phyloP scores from a whole-genome alignment of 2,329 filamentous ascomycete genomes.

The Thermoascus crustaceus region DNA sequence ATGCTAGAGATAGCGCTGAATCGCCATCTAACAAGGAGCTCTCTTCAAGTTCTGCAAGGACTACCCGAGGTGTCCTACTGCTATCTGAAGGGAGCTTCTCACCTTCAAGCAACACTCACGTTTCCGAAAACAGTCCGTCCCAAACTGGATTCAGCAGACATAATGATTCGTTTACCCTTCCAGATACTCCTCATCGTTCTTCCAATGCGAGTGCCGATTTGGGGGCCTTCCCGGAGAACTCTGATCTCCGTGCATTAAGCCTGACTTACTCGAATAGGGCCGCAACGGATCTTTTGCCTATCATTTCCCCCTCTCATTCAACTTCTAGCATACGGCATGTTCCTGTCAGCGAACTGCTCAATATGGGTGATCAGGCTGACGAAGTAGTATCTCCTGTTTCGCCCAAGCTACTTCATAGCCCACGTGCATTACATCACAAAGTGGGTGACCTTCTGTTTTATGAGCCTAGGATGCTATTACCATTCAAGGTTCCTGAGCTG shows the following conservation, averaged over 20 bases:
- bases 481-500: slow-evolving; percentile 2
- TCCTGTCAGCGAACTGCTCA: background rate
- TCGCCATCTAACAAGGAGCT: background rate
- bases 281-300: background rate
- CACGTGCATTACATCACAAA: slow-evolving; percentile 4
- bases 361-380: slow-evolving; percentile 1
- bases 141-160: background rate
- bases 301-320: slow-evolving; percentile 1
- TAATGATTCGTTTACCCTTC: background rate
- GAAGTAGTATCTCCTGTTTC: slow-evolving; percentile 3
- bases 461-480: slow-evolving; percentile 4
- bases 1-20: background rate
- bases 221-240: too few species aligned
- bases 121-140: background rate
- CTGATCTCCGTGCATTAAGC: too few species aligned
- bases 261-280: too few species aligned
- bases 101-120: background rate
- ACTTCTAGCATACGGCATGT: background rate
- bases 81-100: background rate
- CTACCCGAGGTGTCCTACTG: background rate
- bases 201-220: too few species aligned
- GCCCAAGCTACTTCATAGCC: slow-evolving; percentile 3
- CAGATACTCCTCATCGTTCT: background rate
- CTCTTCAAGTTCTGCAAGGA: slow-evolving; percentile 1
- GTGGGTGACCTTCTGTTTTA: slow-evolving; percentile 4